Percentiles rank a stretch among this genome's conserved stretches.
Conservation (phyloP, 2,329 filamentous ascomycete genomes). For the Davidsoniella neocaledoniae region DNA sequence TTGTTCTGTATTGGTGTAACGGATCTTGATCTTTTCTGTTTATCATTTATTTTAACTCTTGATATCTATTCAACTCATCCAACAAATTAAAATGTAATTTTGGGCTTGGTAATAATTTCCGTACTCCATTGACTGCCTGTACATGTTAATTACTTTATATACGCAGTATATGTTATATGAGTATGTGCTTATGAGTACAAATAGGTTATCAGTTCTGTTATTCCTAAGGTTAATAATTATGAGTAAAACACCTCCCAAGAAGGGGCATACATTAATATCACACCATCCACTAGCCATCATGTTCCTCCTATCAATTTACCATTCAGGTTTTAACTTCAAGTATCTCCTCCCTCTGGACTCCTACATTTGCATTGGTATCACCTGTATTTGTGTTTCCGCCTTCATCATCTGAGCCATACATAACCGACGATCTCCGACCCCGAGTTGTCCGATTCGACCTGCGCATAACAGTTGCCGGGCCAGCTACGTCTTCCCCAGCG, state of each 20-base stretch:
- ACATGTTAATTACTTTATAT: no score
- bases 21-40: background rate
- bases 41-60: background rate
- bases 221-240: background rate
- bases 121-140: no score
- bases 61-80: background rate
- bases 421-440: slow-evolving; percentile 3
- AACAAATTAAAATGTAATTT: background rate
- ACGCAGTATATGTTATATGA: no score
- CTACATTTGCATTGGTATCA: no score
- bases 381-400: background rate
- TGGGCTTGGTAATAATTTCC: background rate
- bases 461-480: background rate
- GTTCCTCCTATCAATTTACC: no score
- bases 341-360: no score
- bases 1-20: background rate
- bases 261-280: no score
- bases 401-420: background rate
- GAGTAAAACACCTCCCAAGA: no score
- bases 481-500: background rate
- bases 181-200: no score
- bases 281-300: no score
- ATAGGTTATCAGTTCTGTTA: slow-evolving; percentile 1
- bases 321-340: no score
- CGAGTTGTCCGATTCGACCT: slow-evolving; percentile 6